Percentiles rank a stretch among this genome's conserved stretches.
Evolutionary conservation across 805 yeast species (phyloP).

Genomic region (Hanseniaspora opuntiae): DNA sequence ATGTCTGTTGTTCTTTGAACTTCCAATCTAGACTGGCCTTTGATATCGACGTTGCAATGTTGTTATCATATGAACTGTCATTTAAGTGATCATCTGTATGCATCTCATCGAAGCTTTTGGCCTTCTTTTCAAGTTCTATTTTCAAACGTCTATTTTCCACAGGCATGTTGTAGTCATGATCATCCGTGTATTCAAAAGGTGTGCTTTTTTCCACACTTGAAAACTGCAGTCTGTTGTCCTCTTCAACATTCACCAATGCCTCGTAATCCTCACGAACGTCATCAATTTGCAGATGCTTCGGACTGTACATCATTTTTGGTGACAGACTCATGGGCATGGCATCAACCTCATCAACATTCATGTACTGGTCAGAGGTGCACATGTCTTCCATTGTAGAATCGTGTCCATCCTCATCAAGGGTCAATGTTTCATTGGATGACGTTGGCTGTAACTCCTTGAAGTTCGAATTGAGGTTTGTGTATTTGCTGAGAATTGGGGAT

Average conservation of each 20-base stretch:
- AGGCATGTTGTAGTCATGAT: slow-evolving; percentile 24
- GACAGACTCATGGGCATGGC: slow-evolving; percentile 17
- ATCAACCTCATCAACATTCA: slow-evolving; percentile 28
- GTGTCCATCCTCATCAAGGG: slow-evolving; percentile 13
- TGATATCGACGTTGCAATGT: slow-evolving; percentile 21
- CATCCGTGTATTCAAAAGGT: background rate
- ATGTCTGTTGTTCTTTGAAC: slow-evolving; percentile 26
- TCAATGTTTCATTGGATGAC: slow-evolving; percentile 8
- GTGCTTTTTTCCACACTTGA: background rate
- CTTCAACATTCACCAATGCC: background rate
- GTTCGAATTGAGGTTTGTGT: background rate
- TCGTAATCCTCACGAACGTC: background rate
- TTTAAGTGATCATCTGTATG: background rate
- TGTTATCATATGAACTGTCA: background rate
- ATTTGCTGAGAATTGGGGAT: background rate
- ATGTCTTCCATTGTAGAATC: slow-evolving; percentile 14
- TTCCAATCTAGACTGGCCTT: slow-evolving; percentile 35
- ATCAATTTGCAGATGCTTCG: background rate
- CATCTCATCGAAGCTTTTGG: slow-evolving; percentile 13
- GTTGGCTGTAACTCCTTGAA: background rate
- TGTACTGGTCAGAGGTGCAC: slow-evolving; percentile 20
- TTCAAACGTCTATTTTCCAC: background rate
- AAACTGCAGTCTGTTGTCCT: background rate
- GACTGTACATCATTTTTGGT: background rate
- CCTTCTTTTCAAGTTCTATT: background rate